Conservation (phyloP, 345 rosid genomes). For the Durio zibethinus region DNA sequence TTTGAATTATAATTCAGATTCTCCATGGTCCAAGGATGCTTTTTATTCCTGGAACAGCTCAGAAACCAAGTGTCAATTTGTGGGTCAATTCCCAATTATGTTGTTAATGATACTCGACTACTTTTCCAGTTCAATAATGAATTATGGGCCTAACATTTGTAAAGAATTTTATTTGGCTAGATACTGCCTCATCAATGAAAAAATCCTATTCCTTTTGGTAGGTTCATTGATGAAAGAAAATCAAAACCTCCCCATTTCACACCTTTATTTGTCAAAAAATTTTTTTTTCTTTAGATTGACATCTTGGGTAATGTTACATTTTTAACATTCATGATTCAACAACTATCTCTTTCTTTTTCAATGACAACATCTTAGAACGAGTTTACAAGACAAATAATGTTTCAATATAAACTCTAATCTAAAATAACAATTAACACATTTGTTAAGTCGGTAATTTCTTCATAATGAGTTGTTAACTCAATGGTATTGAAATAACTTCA, state of each 20-base stretch:
- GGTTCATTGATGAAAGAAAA: conserved; percentile 3
- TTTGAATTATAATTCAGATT: neutral
- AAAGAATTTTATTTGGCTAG: conserved; percentile 16
- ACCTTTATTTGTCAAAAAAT: neutral
- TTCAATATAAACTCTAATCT: too few species aligned
- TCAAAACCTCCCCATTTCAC: neutral
- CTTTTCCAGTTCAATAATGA: conserved; percentile 19
- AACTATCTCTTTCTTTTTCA: neutral
- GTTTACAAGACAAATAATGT: neutral
- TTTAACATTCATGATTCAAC: neutral
- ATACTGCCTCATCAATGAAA: conserved; percentile 8
- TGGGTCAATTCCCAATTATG: conserved; percentile 1
- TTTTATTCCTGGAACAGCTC: neutral
- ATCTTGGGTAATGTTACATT: conserved; percentile 1
- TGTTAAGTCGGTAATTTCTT: too few species aligned
- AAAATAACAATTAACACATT: neutral
- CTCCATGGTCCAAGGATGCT: conserved; percentile 11
- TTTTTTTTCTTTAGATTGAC: neutral
- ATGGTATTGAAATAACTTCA: too few species aligned
- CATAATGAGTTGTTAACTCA: too few species aligned
- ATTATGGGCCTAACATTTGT: conserved; percentile 21
- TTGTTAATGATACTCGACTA: neutral
- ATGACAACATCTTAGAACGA: neutral
- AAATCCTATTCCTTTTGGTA: neutral
- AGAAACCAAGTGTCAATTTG: conserved; percentile 20